phyloP scores from a whole-genome alignment of 192 early-diverging fungal species.

The Thamnidium elegans region DNA sequence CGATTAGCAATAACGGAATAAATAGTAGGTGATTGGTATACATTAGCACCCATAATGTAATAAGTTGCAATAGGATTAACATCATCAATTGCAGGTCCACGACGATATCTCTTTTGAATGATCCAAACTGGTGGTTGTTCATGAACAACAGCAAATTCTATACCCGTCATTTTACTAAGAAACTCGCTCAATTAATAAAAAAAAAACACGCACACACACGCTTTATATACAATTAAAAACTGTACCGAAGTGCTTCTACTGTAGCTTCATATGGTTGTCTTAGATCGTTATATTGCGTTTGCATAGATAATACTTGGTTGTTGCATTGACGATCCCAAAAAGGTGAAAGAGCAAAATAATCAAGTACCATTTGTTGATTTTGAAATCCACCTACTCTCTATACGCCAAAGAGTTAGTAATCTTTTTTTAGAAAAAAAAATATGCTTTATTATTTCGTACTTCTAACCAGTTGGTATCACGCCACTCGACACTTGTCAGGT shows the following conservation, averaged over 20 bases:
- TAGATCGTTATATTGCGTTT: slow-evolving; percentile 77
- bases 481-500: slow-evolving; percentile 63
- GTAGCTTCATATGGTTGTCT: slow-evolving; percentile 46
- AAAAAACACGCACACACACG: background rate
- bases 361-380: slow-evolving; percentile 70
- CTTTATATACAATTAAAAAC: background rate
- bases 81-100: slow-evolving; percentile 48
- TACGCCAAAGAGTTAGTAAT: background rate
- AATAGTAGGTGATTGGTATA: slow-evolving; percentile 71
- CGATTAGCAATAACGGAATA: slow-evolving; percentile 68
- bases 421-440: too few species aligned
- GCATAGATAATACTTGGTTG: slow-evolving; percentile 77
- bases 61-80: slow-evolving; percentile 58
- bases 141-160: slow-evolving; percentile 73
- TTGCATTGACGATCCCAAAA: slow-evolving; percentile 82
- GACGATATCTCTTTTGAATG: slow-evolving; percentile 66
- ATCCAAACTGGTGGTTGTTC: slow-evolving; percentile 68
- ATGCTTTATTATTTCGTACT: slow-evolving; percentile 3
- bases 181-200: background rate
- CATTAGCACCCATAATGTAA: slow-evolving; percentile 69
- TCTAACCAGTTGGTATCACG: slow-evolving; percentile 59
- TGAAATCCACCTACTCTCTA: slow-evolving; percentile 63
- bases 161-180: slow-evolving; percentile 65
- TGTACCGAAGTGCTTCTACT: slow-evolving; percentile 38
- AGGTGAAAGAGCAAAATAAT: slow-evolving; percentile 78